Base-by-base conservation (phyloP, 2,329 filamentous ascomycete species). In the Phaeomoniella chlamydospora region DNA sequence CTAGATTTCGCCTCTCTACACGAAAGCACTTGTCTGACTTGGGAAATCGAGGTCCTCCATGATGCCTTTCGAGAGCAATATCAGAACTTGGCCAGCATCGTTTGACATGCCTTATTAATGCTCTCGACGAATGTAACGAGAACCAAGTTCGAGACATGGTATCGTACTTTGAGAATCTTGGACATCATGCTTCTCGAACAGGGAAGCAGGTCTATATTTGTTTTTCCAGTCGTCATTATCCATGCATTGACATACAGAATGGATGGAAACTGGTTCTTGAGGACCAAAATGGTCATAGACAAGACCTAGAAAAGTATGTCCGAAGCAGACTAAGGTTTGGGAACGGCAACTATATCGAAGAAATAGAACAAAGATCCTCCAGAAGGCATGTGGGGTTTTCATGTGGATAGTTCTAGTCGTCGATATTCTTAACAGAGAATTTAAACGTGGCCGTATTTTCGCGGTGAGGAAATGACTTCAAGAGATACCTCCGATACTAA, bases 391-490 rank as follows among this genome's bases (percentile, higher is more conserved):
- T 2, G 59, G 63, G 0, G 48, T 68, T 3, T 67, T 68, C 35
- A 43, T 67, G 39, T 68, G 64, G 61, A 57, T 58, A 1, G 54
- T 64, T 1, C 42, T 67, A 0, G 63, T 66, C 2, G 50, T 67
- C 1, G 38, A 51, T 4, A 65, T 67, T 3, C 46, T 70, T 1
- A 65, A 68, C 34, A 55, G 56, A 31, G 59, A 62, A 39, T 55
- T 47, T 37, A 46, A 46, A 5, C 17, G 43, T 3, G 51, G 58
- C 14, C 44, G 49, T 0, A 41, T 58, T 0, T 42, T 50, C 15
- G 41, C 39, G 0, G 37, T 66, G 3, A 42, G 46, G 14, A 40
- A 49, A 37, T 50, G 47, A 38, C 48, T 68, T 1, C 15, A 46
- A 5, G 54, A 64, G 17, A 54, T 65, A 18, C 65, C 62, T 0